A percentile compares a stretch with the other conserved stretches of the same genome.
These are phyloP conservation scores for Aspergillus homomorphus DNA, from an alignment of 495 filamentous ascomycete genomes.

Conservation along the genomic window DNA sequence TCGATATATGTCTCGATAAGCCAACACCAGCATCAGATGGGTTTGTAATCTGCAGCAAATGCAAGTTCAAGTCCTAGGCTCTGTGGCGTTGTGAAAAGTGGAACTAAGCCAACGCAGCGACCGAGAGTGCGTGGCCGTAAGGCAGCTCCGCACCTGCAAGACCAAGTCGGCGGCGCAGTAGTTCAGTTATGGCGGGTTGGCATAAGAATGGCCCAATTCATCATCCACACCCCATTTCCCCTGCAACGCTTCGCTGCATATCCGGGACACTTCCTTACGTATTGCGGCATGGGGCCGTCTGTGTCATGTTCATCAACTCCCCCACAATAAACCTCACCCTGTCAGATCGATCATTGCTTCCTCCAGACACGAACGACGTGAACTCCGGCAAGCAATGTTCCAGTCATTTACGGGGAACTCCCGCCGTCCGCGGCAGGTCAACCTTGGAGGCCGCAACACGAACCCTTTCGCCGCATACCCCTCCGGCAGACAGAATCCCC, in stretches of 20 bases:
- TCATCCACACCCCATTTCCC: not conserved
- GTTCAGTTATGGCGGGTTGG: not conserved
- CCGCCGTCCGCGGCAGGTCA: constrained; percentile 83
- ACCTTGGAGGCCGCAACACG: constrained; percentile 79
- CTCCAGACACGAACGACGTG: constrained; percentile 11
- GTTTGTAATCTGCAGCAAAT: not conserved
- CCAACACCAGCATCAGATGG: not conserved
- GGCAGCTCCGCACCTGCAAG: not conserved
- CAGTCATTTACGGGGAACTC: constrained; percentile 85
- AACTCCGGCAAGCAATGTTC: constrained; percentile 61
- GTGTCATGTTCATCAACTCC: constrained; percentile 17
- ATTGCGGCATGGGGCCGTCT: constrained; percentile 30
- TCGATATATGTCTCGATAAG: not conserved
- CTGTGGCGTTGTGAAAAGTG: not conserved
- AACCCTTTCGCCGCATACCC: constrained; percentile 68
- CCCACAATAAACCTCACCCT: constrained; percentile 1
- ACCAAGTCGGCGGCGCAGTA: not conserved
- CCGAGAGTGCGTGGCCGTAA: not conserved
- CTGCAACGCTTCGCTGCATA: not conserved
- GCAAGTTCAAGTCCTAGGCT: not conserved
- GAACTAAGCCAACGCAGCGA: not conserved
- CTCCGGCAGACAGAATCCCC: constrained; percentile 35
- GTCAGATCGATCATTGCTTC: not conserved
- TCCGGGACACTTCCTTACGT: constrained; percentile 6
- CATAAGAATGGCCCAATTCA: not conserved